Evolutionary conservation across 305 asterid genomes (phyloP).

Genomic region (Fraxinus greggii): DNA sequence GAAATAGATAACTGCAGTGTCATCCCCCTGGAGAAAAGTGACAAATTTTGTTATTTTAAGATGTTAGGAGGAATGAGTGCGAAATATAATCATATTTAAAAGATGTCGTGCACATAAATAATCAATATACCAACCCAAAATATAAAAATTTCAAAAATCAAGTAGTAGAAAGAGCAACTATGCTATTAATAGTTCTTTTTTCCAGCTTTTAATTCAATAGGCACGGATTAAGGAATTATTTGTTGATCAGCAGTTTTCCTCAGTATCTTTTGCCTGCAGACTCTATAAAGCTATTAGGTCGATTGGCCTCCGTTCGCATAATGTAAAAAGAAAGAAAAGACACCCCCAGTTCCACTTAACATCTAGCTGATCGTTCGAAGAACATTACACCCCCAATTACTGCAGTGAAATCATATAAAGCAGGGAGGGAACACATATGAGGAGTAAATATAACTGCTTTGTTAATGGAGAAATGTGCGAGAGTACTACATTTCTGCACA

Average conservation of each 20-base stretch:
- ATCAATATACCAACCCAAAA: not conserved
- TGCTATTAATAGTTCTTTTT: not conserved
- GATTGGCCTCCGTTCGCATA: not conserved
- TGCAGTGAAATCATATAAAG: not conserved
- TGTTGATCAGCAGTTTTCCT: not conserved
- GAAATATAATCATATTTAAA: not conserved
- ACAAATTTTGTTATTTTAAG: not conserved
- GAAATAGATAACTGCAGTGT: constrained; percentile 24
- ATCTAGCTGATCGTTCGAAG: not conserved
- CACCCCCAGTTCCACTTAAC: not conserved
- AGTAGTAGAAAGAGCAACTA: not conserved
- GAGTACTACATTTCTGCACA: not conserved
- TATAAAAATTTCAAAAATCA: not conserved
- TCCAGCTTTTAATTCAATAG: not conserved
- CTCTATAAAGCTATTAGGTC: not conserved
- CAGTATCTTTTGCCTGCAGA: not conserved
- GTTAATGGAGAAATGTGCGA: not conserved
- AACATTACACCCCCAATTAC: not conserved
- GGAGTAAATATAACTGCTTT: not conserved
- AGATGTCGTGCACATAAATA: not conserved
- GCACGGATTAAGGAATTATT: too few species aligned
- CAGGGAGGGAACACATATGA: not conserved
- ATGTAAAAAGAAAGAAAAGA: not conserved
- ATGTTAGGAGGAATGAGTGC: not conserved
- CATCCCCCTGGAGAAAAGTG: constrained; percentile 33